Evolutionary conservation across 2,329 filamentous ascomycete genomes (phyloP).

Genomic region (Mariannaea sp.): DNA sequence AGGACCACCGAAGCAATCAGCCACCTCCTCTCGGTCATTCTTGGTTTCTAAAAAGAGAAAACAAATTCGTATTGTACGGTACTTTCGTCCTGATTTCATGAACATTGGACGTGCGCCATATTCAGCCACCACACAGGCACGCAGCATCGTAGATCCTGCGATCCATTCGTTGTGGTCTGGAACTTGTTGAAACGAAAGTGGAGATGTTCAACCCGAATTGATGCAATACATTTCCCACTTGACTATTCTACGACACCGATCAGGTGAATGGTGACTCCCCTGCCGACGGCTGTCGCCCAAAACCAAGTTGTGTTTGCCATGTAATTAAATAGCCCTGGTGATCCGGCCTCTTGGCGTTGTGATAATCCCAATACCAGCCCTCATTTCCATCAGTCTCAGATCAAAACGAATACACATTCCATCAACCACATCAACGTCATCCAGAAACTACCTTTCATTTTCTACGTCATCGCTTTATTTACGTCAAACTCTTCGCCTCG

Average conservation of each 20-base stretch:
- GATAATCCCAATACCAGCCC: background rate
- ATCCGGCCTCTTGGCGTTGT: background rate
- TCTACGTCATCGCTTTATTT: background rate
- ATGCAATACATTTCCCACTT: conserved; percentile 1
- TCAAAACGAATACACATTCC: conserved; percentile 7
- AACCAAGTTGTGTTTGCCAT: conserved; percentile 3
- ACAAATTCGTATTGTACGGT: no score
- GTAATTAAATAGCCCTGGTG: conserved; percentile 3
- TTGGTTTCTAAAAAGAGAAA: no score
- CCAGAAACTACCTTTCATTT: background rate
- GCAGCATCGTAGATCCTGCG: conserved; percentile 1
- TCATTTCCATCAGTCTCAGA: conserved; percentile 2
- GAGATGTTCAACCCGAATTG: background rate
- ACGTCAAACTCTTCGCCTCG: background rate
- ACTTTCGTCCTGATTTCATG: background rate
- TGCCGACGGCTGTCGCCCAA: conserved; percentile 8
- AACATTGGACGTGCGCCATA: background rate
- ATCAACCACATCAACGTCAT: conserved; percentile 2
- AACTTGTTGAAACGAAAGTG: conserved; percentile 10
- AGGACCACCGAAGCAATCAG: no score
- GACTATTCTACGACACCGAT: conserved; percentile 10
- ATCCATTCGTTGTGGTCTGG: conserved; percentile 6
- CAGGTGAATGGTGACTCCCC: conserved; percentile 10
- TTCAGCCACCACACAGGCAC: background rate
- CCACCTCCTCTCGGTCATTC: no score